Evolutionary conservation across 108 stramenopile genomes (phyloP).

Genomic region (Cyclotella sp.): DNA sequence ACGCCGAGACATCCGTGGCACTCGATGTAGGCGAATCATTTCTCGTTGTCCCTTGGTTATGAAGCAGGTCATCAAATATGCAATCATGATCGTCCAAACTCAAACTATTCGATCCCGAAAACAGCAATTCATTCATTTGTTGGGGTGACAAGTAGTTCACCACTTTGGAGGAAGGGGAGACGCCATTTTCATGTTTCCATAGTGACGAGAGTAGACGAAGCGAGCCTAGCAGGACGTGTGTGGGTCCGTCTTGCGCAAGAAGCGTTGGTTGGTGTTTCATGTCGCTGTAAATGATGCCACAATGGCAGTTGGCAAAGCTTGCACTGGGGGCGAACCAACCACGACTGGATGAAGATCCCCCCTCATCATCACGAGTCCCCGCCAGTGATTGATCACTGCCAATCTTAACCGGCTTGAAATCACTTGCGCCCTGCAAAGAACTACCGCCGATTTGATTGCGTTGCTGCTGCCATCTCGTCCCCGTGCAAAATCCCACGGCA

Average conservation of each 20-base stretch:
- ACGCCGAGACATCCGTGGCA: constrained; percentile 2
- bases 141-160: constrained; percentile 50
- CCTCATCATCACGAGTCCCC: no score
- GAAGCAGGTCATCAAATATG: no score
- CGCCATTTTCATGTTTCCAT: constrained; percentile 15
- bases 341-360: neutral
- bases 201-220: constrained; percentile 29
- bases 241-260: constrained; percentile 33
- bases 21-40: constrained; percentile 10
- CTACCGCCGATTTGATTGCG: no score
- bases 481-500: neutral
- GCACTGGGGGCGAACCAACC: neutral
- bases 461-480: no score
- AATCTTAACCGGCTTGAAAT: no score
- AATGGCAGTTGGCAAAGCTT: neutral
- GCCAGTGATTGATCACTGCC: no score
- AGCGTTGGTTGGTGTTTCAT: neutral
- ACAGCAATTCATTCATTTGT: constrained; percentile 32
- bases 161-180: constrained; percentile 6
- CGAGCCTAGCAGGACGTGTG: constrained; percentile 35
- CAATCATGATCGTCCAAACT: constrained; percentile 13
- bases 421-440: no score
- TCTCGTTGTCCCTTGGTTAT: neutral
- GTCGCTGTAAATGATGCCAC: neutral
- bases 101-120: constrained; percentile 24